These are phyloP conservation scores for Hirschioporus abietinus DNA, from an alignment of 768 basidiomycete species.

Conservation along the genomic window DNA sequence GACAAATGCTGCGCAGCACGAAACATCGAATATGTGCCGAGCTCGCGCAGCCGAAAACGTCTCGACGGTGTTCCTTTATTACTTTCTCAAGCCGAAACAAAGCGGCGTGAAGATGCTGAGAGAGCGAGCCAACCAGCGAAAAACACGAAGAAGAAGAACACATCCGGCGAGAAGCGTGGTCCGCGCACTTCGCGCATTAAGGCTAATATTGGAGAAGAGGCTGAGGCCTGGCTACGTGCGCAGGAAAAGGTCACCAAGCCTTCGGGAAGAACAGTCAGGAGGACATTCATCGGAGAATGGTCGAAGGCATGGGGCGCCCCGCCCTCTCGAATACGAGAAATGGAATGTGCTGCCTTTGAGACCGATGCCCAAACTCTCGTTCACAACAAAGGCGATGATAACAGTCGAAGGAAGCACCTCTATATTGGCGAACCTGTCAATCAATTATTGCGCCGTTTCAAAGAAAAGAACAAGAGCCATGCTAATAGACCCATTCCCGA, in stretches of 20 bases:
- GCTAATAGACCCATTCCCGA: not conserved
- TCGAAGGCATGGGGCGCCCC: not conserved
- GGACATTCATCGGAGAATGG: not conserved
- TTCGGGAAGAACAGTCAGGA: not conserved
- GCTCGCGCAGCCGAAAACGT: not conserved
- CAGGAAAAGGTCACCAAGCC: not conserved
- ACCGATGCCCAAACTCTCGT: not conserved
- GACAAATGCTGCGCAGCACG: not conserved
- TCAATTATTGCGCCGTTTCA: not conserved
- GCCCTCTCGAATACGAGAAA: not conserved
- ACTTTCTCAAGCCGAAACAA: not conserved
- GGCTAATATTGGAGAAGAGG: not conserved
- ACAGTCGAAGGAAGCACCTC: not conserved
- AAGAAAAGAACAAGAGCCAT: not conserved
- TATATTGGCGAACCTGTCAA: not conserved
- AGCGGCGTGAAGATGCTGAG: not conserved
- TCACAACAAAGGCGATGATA: not conserved
- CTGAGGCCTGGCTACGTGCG: not conserved
- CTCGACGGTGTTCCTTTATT: not conserved
- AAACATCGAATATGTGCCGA: not conserved
- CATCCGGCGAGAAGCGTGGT: not conserved
- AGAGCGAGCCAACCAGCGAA: not conserved
- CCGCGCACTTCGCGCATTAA: not conserved
- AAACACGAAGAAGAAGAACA: not conserved
- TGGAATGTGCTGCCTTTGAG: not conserved